Percentiles rank a stretch among this genome's conserved stretches.
Conservation (phyloP, 1,284 basidiomycete genomes). For the Trametes versicolor region DNA sequence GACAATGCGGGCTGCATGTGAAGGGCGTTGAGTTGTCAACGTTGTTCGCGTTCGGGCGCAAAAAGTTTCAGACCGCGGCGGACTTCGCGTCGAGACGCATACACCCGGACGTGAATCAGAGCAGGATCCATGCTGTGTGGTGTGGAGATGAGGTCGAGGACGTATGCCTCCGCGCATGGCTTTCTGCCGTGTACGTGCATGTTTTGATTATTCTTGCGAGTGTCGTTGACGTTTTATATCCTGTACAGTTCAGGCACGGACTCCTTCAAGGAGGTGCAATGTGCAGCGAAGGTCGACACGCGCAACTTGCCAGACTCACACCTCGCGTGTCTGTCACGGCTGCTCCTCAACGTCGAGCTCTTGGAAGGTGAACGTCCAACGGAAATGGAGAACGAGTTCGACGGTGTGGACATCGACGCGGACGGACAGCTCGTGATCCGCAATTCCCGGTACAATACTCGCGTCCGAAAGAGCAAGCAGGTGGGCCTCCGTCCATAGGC, state of each 20-base stretch:
- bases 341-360: slow-evolving; percentile 36
- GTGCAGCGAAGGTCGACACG: slow-evolving; percentile 22
- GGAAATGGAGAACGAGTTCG: slow-evolving; percentile 41
- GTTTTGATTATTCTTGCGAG: neutral
- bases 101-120: slow-evolving; percentile 1
- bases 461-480: slow-evolving; percentile 36
- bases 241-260: slow-evolving; percentile 16
- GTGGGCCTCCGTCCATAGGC: neutral
- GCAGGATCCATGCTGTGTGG: slow-evolving; percentile 21
- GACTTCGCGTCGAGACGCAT: slow-evolving; percentile 19
- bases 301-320: slow-evolving; percentile 22
- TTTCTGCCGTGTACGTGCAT: slow-evolving; percentile 23
- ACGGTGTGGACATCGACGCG: slow-evolving; percentile 21
- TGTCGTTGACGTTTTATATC: neutral
- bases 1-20: slow-evolving; percentile 13
- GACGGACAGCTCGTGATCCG: slow-evolving; percentile 34
- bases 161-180: slow-evolving; percentile 27
- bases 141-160: slow-evolving; percentile 12
- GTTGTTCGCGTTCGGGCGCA: slow-evolving; percentile 3
- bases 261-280: neutral
- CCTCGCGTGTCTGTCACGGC: slow-evolving; percentile 32
- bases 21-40: slow-evolving; percentile 26
- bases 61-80: slow-evolving; percentile 13
- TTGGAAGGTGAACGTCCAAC: slow-evolving; percentile 41
- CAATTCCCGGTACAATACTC: slow-evolving; percentile 39